Percentiles rank a stretch among this genome's conserved stretches.
These are phyloP conservation scores for Rheum nobile DNA, from an alignment of 148 eudicot species.

Conservation along the genomic window DNA sequence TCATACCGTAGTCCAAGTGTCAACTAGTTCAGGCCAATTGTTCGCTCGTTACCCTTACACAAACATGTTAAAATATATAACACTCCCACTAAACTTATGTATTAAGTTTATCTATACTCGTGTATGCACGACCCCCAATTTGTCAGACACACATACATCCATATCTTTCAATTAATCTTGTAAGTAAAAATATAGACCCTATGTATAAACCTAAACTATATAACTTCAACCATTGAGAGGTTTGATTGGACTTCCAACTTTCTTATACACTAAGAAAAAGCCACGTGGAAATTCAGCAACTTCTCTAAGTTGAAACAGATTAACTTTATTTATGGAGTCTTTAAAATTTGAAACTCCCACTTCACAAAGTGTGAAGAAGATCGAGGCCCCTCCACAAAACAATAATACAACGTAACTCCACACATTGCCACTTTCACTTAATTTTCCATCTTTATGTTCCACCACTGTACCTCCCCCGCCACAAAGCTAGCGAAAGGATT, in stretches of 20 bases:
- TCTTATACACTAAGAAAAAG: slow-evolving; percentile 6
- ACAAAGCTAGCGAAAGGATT: not conserved
- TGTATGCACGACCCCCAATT: too few relatives aligned
- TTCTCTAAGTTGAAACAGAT: not conserved
- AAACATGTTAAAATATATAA: too few relatives aligned
- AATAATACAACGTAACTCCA: not conserved
- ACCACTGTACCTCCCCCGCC: not conserved
- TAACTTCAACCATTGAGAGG: not conserved
- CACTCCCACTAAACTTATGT: too few relatives aligned
- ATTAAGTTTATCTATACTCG: too few relatives aligned
- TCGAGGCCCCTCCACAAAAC: slow-evolving; percentile 1
- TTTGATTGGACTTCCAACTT: not conserved
- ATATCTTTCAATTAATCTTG: too few relatives aligned
- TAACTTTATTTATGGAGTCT: not conserved
- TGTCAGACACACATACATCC: too few relatives aligned
- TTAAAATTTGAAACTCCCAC: slow-evolving; percentile 2
- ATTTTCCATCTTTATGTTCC: slow-evolving; percentile 1
- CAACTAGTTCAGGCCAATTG: too few relatives aligned
- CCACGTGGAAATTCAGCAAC: not conserved
- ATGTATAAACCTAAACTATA: not conserved
- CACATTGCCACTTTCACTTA: not conserved
- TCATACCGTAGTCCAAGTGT: too few relatives aligned
- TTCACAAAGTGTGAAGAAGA: not conserved
- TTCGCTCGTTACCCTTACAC: too few relatives aligned
- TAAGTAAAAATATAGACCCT: not conserved